Evolutionary conservation across 129 eudicot genomes (phyloP).

Genomic region (Pittosporum tobira): DNA sequence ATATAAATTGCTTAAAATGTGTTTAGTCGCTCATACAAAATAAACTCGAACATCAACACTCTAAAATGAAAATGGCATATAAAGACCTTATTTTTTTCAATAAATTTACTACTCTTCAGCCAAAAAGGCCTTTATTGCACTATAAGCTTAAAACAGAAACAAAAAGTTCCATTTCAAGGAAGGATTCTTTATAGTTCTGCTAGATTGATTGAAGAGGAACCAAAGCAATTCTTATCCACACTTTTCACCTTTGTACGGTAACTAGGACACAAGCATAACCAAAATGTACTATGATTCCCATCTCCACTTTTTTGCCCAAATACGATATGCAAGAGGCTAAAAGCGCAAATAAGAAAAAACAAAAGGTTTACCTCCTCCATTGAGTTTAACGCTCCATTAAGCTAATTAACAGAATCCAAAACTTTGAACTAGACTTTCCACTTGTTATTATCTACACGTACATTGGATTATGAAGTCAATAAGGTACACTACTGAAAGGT

Average conservation of each 20-base stretch:
- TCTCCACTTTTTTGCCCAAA: neutral
- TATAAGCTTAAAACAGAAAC: too few species aligned
- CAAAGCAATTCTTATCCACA: too few species aligned
- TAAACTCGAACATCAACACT: neutral
- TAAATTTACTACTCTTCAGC: too few species aligned
- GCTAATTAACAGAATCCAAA: neutral
- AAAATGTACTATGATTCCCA: neutral
- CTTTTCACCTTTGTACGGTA: too few species aligned
- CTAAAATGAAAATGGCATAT: neutral
- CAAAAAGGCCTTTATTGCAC: too few species aligned
- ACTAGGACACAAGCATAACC: neutral
- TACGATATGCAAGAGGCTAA: neutral
- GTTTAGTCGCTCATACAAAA: neutral
- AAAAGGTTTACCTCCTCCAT: neutral
- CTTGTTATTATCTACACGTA: neutral
- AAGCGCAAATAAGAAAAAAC: neutral
- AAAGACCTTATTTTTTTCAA: too few species aligned
- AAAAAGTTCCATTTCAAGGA: too few species aligned
- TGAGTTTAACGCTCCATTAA: neutral
- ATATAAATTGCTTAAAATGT: neutral
- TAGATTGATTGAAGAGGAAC: too few species aligned
- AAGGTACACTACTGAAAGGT: slow-evolving; percentile 6
- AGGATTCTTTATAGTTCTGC: too few species aligned
- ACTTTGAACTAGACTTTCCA: neutral
- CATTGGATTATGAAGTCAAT: slow-evolving; percentile 1